Conservation (phyloP, 1,139 yeast species). For the Geotrichum cucujoidarum region DNA sequence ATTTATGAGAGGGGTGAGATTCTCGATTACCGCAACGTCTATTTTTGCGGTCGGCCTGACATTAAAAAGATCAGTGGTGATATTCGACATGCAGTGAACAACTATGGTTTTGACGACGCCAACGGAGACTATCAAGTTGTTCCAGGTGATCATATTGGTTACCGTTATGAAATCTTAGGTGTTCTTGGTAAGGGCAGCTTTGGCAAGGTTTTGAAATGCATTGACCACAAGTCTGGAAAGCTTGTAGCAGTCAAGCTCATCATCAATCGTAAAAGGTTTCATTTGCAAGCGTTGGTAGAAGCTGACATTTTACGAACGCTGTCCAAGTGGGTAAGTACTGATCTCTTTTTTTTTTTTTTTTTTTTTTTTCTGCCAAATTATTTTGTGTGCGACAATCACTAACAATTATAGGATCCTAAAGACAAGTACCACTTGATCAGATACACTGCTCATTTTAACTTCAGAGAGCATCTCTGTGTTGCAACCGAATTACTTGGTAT, state of each 20-base stretch:
- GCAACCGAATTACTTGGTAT: conserved; percentile 67
- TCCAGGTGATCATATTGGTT: conserved; percentile 69
- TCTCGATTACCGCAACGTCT: conserved; percentile 40
- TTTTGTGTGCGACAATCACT: conserved; percentile 11
- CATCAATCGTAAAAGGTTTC: conserved; percentile 68
- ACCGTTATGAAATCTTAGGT: conserved; percentile 58
- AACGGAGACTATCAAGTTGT: conserved; percentile 57
- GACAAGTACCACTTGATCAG: conserved; percentile 46
- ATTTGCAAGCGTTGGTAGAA: conserved; percentile 73
- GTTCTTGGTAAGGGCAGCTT: conserved; percentile 77
- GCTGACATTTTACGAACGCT: conserved; percentile 61
- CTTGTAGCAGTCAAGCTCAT: conserved; percentile 72
- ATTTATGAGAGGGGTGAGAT: conserved; percentile 53
- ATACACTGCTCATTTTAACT: conserved; percentile 67
- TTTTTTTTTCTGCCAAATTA: neutral
- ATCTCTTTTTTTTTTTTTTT: no score
- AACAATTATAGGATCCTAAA: conserved; percentile 40
- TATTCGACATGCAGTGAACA: conserved; percentile 39
- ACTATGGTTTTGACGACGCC: conserved; percentile 71
- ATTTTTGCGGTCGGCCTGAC: conserved; percentile 39
- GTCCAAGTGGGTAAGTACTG: conserved; percentile 28
- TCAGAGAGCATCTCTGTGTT: conserved; percentile 79
- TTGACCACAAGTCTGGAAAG: conserved; percentile 57
- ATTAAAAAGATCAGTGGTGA: conserved; percentile 38
- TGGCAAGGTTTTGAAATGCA: conserved; percentile 70